Percentiles rank a stretch among this genome's conserved stretches.
Conservation (phyloP, 306 rosid genomes). For the Abrus pulchellus region DNA sequence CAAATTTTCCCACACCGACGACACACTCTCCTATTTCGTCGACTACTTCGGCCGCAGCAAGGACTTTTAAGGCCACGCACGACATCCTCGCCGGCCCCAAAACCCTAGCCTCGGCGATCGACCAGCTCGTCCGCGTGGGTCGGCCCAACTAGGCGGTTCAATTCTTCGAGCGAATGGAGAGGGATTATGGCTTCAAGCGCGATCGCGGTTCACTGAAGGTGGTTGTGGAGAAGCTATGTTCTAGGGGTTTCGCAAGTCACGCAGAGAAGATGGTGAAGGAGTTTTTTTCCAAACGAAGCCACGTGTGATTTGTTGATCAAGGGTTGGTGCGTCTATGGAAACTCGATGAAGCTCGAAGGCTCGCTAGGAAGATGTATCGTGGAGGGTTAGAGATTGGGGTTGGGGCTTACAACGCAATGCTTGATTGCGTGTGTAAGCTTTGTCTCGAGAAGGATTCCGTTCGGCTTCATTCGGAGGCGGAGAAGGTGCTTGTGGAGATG, state of each 20-base stretch:
- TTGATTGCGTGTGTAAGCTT: constrained; percentile 77
- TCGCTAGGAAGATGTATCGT: constrained; percentile 82
- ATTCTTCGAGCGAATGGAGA: constrained; percentile 82
- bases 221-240: constrained; percentile 77
- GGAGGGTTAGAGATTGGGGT: constrained; percentile 85
- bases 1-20: constrained; percentile 69
- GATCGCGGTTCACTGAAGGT: constrained; percentile 60
- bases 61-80: constrained; percentile 80
- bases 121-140: constrained; percentile 76
- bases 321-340: constrained; percentile 82
- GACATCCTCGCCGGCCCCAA: constrained; percentile 61
- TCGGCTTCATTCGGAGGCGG: constrained; percentile 69
- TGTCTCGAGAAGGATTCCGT: constrained; percentile 80
- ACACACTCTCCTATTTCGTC: constrained; percentile 68
- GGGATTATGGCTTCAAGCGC: constrained; percentile 71
- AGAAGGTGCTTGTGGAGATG: constrained; percentile 74
- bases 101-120: constrained; percentile 61
- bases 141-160: constrained; percentile 64
- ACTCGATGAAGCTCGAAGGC: constrained; percentile 74
- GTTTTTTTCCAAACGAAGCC: constrained; percentile 68
- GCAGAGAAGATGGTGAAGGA: constrained; percentile 89
- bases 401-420: constrained; percentile 73
- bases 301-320: constrained; percentile 70
- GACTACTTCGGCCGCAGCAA: constrained; percentile 77
- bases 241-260: constrained; percentile 66